phyloP scores from a whole-genome alignment of 495 filamentous ascomycete genomes.

The Geoglossum glabrum region DNA sequence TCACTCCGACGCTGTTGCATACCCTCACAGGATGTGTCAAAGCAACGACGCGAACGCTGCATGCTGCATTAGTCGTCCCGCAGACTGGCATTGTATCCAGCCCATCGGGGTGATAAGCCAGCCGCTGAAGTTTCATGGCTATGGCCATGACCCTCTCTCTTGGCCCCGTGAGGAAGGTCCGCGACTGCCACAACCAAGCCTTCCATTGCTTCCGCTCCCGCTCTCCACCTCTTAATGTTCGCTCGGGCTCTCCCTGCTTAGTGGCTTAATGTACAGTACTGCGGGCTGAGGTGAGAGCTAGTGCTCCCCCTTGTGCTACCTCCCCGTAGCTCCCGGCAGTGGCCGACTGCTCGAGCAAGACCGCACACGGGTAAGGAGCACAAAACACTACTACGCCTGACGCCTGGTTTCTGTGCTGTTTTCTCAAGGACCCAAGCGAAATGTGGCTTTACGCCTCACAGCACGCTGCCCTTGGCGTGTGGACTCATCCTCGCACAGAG shows the following conservation, averaged over 20 bases:
- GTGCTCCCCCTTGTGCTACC: neutral
- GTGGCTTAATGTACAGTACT: neutral
- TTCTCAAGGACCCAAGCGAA: neutral
- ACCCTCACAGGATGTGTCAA: neutral
- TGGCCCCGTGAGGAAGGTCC: neutral
- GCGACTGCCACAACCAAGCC: neutral
- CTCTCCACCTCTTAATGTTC: neutral
- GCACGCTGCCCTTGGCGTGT: neutral
- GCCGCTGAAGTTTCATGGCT: neutral
- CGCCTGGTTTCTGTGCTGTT: neutral
- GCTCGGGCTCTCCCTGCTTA: neutral
- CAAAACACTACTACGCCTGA: too few species aligned
- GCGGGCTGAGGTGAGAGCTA: neutral
- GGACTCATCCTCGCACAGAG: neutral
- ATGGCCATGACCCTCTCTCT: neutral
- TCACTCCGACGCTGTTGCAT: neutral
- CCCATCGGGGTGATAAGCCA: neutral
- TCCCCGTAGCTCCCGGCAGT: neutral
- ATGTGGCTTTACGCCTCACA: neutral
- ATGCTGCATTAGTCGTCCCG: neutral
- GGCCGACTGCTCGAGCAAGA: neutral
- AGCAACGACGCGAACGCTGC: neutral
- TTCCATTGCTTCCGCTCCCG: too few species aligned
- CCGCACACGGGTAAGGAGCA: too few species aligned
- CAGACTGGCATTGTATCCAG: neutral